phyloP scores from a whole-genome alignment of 257 asterid species.

The Solanum pennellii region DNA sequence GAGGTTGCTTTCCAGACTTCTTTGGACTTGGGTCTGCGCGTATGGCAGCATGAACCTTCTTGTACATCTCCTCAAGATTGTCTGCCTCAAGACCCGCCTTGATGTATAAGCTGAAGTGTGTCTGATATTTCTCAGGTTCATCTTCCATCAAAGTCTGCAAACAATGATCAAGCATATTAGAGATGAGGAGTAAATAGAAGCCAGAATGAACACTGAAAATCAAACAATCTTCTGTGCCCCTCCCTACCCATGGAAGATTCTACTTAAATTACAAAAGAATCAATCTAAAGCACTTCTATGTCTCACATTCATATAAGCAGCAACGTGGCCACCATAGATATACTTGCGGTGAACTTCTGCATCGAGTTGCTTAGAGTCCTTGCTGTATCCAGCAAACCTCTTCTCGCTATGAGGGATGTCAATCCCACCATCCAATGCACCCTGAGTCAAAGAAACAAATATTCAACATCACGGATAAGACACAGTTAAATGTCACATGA shows the following conservation, averaged over 20 bases:
- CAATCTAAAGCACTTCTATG: not conserved
- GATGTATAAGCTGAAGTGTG: constrained; percentile 54
- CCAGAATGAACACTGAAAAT: not conserved
- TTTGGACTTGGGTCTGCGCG: constrained; percentile 53
- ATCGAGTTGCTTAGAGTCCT: constrained; percentile 58
- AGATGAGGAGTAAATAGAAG: not conserved
- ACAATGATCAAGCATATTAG: not conserved
- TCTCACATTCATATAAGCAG: constrained; percentile 52
- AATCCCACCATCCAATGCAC: constrained; percentile 72
- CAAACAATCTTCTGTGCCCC: not conserved
- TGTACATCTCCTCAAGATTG: constrained; percentile 46
- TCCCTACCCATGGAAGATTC: not conserved
- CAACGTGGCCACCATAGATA: constrained; percentile 62
- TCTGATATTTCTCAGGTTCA: constrained; percentile 68
- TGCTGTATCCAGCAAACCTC: constrained; percentile 68
- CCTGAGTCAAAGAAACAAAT: constrained; percentile 18
- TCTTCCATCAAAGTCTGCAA: constrained; percentile 49
- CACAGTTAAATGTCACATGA: not conserved
- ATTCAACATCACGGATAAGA: not conserved
- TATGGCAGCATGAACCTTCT: constrained; percentile 70
- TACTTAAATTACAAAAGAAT: not conserved
- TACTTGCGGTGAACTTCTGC: constrained; percentile 60
- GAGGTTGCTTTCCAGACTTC: constrained; percentile 51
- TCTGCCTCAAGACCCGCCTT: constrained; percentile 43
- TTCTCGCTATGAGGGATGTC: constrained; percentile 81